Conservation (phyloP, 805 yeast genomes). For the Debaryomyces maramus region DNA sequence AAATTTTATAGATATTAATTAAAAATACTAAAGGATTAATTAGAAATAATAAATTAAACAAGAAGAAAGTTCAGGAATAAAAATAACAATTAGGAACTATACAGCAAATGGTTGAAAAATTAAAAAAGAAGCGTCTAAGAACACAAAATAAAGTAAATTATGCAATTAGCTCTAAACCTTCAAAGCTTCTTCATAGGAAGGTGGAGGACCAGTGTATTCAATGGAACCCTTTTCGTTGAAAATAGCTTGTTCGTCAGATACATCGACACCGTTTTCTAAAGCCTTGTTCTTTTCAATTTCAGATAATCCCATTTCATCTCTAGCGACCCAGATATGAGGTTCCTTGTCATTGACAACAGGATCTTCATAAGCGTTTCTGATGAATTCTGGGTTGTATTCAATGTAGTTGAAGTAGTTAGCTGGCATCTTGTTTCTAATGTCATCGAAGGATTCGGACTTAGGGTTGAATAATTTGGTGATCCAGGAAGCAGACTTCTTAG, state of each 20-base stretch:
- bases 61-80: no score
- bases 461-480: slow-evolving; percentile 48
- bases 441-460: slow-evolving; percentile 45
- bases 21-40: no score
- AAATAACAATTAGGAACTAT: no score
- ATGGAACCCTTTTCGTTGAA: slow-evolving; percentile 59
- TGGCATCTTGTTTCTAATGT: slow-evolving; percentile 47
- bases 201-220: slow-evolving; percentile 64
- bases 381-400: slow-evolving; percentile 41
- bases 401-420: slow-evolving; percentile 38
- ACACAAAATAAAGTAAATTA: no score
- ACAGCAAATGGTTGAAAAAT: no score
- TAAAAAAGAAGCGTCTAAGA: no score
- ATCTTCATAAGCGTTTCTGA: slow-evolving; percentile 48
- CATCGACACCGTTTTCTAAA: slow-evolving; percentile 52
- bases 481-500: slow-evolving; percentile 24
- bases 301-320: slow-evolving; percentile 67
- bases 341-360: slow-evolving; percentile 57
- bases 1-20: no score
- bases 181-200: slow-evolving; percentile 57
- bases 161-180: no score
- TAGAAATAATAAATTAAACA: no score
- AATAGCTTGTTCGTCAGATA: slow-evolving; percentile 56
- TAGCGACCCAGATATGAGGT: slow-evolving; percentile 71
- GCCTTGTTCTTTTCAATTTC: slow-evolving; percentile 58